Percentiles rank a stretch among this genome's conserved stretches.
phyloP scores from a whole-genome alignment of 2,329 filamentous ascomycete genomes.

The Grosmannia serpens region DNA sequence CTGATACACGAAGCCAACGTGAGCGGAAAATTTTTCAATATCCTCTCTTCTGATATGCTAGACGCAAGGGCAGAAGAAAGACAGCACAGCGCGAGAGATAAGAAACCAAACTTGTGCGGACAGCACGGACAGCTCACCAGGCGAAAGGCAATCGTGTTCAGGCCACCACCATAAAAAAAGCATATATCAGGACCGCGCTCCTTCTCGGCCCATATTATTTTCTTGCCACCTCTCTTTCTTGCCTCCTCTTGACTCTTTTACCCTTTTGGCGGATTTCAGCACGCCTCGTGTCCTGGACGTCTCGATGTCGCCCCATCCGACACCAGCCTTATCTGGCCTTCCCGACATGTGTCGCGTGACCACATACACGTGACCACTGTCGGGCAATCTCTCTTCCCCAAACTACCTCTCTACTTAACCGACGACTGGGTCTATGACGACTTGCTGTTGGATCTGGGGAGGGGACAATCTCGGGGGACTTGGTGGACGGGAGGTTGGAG shows the following conservation, averaged over 20 bases:
- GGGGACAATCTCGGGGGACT: not conserved
- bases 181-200: not conserved
- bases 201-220: not conserved
- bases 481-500: not conserved
- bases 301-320: not conserved
- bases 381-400: not conserved
- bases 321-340: not conserved
- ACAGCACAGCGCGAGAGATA: not conserved
- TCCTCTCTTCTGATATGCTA: constrained; percentile 4
- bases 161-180: not conserved
- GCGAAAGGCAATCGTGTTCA: not conserved
- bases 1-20: not conserved
- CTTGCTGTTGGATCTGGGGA: not conserved
- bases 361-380: not conserved
- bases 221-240: not conserved
- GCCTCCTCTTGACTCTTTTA: not conserved
- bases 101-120: not conserved
- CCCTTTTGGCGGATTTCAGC: not conserved
- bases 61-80: not conserved
- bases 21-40: constrained; percentile 3
- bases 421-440: not conserved
- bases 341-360: not conserved
- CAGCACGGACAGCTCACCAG: not conserved
- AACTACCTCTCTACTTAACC: not conserved
- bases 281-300: not conserved